Evolutionary conservation across 331 rosid species (phyloP), one percentile per base, ranked within the genome.

Genomic region (Acacia pycnantha): DNA sequence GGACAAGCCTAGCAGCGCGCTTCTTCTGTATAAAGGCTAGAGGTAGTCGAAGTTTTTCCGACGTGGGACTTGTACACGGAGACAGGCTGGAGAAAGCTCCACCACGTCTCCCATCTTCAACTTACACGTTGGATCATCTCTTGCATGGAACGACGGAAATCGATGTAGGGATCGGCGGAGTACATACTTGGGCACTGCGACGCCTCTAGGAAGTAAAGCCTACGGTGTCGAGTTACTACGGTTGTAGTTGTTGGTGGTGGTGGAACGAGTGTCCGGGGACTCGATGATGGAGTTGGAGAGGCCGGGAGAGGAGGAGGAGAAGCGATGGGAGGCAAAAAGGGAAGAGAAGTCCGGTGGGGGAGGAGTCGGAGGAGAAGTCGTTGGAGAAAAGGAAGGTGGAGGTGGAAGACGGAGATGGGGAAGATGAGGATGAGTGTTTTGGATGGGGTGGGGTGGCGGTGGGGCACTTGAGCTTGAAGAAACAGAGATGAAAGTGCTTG

Each of bases 301-400:
- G 48, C 99, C 99, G 0, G 99, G 99, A 35, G 97, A 90, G 80
- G 99, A 93, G 92, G 91, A 88, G 92, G 93, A 95, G 92, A 95
- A 91, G 12, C 99, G 90, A 29, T 87, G 88, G 43, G 97, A 95
- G 46, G 97, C 87, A 27, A 84, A 90, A 80, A 88, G 51, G 77
- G 98, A 74, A 47, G 97, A 88, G 5, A 95, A 88, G 85, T 94
- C 97, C 0, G 94, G 88, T 6, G 90, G 94, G 2, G 89, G 84
- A 44, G 21, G 65, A 81, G 56, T 24, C 54, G n/a, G 83, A 79
- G 79, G 73, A 76, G 87, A 53, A 56, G 67, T 31, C 35, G 35
- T 31, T 4, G 80, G 84, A 67, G 75, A 70, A 70, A 14, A 43
- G 75, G 74, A 90, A 78, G 18, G 80, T 76, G 84, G 89, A 11